Base-by-base conservation (phyloP, 192 early-diverging fungal genomes). In the Backusella tarrabulga region DNA sequence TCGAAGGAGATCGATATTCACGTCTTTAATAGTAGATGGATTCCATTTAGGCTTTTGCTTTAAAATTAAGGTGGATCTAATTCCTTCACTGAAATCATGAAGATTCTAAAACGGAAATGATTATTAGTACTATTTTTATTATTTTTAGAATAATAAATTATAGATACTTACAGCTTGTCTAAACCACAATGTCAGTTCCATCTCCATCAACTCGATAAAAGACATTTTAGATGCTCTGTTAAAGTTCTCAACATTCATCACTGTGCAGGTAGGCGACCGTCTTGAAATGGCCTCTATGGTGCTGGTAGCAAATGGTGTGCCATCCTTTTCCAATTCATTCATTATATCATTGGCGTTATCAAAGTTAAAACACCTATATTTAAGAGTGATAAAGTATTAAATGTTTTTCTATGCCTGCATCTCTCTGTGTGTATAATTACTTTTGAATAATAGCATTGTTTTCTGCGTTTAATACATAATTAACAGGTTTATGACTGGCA, bases 81-180 rank as follows among this genome's bases (percentile, higher is more conserved):
- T 95, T 7, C 98, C 97, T 87, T 96, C 95, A 56, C 84, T 79
- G 80, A 99, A 96, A 80, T 99, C 97, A 67, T 88, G 90, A 6
- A 85, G 88, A 19, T 40, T 42, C 86, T 88, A 34, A 71, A 34
- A 71, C 19, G n/a, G 67, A 5, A 71, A 54, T 23, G 5, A 68
- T 11, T 40, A 40, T 40, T 40, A 8, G 8, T 40, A 5, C 3
- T 40, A 1, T 56, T 17, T 17, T 12, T 2, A 40, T 40, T 40
- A 40, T 7, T 40, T 40, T 40, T 32, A 32, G 38, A 40, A 40
- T 40, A 3, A 40, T 17, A 32, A 21, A 0, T 11, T 23, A 29
- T 36, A 19, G 1, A 2, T 12, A 26, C 50, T 77, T 77, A 75
- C 80, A 32, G 97, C 81, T 66, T 93, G 90, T 74, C 88, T 87